These are phyloP conservation scores for Endoconidiophora laricicola DNA, from an alignment of 2,329 filamentous ascomycete species.

Conservation along the genomic window DNA sequence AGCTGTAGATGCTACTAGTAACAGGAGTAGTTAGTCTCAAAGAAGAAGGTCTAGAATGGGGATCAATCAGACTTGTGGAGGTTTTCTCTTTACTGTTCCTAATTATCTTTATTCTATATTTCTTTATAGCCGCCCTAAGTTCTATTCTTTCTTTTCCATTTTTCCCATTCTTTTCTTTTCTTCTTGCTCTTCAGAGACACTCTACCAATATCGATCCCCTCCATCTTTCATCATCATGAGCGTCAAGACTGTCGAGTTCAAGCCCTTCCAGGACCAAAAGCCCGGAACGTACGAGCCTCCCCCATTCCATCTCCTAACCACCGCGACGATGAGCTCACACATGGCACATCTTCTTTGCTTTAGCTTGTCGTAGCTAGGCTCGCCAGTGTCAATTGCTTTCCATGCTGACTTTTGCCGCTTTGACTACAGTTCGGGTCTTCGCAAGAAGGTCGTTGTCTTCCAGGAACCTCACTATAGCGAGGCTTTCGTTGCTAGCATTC, in stretches of 20 bases:
- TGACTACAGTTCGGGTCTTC: conserved; percentile 70
- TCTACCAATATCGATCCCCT: background rate
- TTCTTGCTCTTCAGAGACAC: conserved; percentile 1
- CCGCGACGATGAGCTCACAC: too few species aligned
- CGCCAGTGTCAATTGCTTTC: background rate
- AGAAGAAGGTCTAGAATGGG: background rate
- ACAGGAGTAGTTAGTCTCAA: background rate
- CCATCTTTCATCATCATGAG: conserved; percentile 37
- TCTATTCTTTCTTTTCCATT: conserved; percentile 2
- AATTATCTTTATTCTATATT: background rate
- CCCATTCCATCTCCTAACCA: background rate
- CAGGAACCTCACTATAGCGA: conserved; percentile 92
- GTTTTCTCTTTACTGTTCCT: background rate
- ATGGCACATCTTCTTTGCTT: too few species aligned
- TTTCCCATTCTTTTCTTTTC: background rate
- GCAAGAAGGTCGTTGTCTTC: conserved; percentile 98
- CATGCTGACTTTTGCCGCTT: conserved; percentile 6
- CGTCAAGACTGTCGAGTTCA: conserved; percentile 61
- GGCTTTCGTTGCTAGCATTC: conserved; percentile 83
- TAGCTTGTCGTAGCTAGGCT: background rate
- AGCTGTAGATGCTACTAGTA: too few species aligned
- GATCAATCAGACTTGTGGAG: too few species aligned
- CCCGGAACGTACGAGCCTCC: conserved; percentile 77
- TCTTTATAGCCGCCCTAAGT: background rate
- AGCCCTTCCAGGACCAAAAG: conserved; percentile 90